phyloP scores from a whole-genome alignment of 2,329 filamentous ascomycete genomes.

The Diaporthe vaccinii region DNA sequence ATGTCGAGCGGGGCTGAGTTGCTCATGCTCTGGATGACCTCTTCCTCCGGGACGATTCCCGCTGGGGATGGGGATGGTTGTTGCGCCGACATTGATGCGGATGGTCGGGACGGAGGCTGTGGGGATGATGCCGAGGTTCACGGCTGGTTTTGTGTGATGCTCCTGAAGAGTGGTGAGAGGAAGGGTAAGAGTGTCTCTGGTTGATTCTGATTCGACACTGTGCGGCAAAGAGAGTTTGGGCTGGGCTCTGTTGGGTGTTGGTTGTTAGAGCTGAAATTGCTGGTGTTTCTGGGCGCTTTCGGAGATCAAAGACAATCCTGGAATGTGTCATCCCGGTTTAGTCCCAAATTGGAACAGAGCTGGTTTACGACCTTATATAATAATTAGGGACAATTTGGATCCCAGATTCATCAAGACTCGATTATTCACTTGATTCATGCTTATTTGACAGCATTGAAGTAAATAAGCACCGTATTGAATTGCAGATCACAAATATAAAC shows the following conservation, averaged over 20 bases:
- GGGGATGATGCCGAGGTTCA: too few relatives aligned
- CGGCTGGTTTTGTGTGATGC: background rate
- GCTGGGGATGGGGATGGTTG: background rate
- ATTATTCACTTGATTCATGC: background rate
- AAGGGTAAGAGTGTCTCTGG: too few relatives aligned
- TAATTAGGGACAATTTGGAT: background rate
- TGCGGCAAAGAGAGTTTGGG: background rate
- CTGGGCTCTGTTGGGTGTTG: background rate
- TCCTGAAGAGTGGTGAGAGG: rapidly evolving
- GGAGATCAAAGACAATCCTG: background rate
- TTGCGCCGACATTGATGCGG: background rate
- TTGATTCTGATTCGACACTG: too few relatives aligned
- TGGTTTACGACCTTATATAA: background rate
- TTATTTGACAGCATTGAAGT: background rate
- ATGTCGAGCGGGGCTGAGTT: background rate
- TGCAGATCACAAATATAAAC: background rate
- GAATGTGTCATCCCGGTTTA: conserved; percentile 2
- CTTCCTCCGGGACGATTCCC: background rate
- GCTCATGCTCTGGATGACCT: background rate
- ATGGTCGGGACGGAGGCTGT: background rate
- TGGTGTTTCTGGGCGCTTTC: background rate
- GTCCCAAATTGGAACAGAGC: background rate
- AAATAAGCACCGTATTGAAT: background rate
- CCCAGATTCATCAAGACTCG: too few relatives aligned
- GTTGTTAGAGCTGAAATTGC: background rate